Percentiles rank a stretch among this genome's conserved stretches.
Conservation (phyloP, 2,329 filamentous ascomycete genomes). For the Davidsoniella neocaledoniae region DNA sequence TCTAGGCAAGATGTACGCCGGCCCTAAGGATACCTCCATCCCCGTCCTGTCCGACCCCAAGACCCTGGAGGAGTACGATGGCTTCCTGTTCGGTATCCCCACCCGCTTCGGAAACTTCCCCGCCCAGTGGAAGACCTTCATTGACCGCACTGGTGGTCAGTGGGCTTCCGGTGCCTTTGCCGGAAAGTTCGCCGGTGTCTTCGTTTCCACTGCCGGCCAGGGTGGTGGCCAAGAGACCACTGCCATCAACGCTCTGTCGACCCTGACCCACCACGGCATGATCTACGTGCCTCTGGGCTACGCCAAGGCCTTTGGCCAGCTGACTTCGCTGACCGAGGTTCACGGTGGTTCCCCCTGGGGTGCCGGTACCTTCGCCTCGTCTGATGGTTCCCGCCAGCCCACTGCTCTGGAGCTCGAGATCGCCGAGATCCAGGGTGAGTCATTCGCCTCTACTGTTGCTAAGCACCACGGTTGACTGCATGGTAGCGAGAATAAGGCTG, state of each 20-base stretch:
- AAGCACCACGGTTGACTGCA: slow-evolving; percentile 68
- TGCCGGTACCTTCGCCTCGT: slow-evolving; percentile 70
- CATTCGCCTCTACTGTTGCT: slow-evolving; percentile 61
- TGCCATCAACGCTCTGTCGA: slow-evolving; percentile 63
- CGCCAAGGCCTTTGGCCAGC: slow-evolving; percentile 54
- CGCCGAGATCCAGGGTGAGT: slow-evolving; percentile 67
- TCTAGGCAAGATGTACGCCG: slow-evolving; percentile 79
- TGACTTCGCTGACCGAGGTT: slow-evolving; percentile 60
- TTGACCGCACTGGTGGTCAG: slow-evolving; percentile 76
- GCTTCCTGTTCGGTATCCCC: slow-evolving; percentile 81
- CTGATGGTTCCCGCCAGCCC: slow-evolving; percentile 74
- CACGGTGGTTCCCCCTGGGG: slow-evolving; percentile 86
- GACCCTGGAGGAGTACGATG: slow-evolving; percentile 62
- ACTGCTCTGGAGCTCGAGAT: slow-evolving; percentile 57
- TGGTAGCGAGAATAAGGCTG: slow-evolving; percentile 29
- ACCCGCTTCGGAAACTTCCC: slow-evolving; percentile 97
- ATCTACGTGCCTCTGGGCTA: slow-evolving; percentile 94
- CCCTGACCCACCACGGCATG: slow-evolving; percentile 82
- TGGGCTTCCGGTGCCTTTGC: slow-evolving; percentile 63
- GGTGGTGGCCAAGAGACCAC: slow-evolving; percentile 94
- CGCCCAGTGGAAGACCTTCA: slow-evolving; percentile 85
- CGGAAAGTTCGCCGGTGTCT: slow-evolving; percentile 84
- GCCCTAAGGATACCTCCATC: slow-evolving; percentile 52
- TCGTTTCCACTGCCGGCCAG: slow-evolving; percentile 67
- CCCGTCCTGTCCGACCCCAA: slow-evolving; percentile 41